Conservation (phyloP, 305 asterid genomes). For the Solanum chacoense region DNA sequence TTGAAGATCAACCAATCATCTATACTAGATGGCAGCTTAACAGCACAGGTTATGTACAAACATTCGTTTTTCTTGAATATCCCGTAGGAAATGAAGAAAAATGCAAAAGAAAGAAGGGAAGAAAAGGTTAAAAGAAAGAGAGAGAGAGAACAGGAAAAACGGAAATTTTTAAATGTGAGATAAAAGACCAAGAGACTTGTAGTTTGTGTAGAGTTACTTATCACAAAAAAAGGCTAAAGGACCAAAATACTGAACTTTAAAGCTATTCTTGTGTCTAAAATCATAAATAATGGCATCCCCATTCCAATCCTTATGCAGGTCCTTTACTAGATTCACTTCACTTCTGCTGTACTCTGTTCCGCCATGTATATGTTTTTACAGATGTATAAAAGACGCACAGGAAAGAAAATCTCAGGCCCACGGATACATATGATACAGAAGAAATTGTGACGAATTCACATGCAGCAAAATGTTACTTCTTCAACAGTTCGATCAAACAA, state of each 20-base stretch:
- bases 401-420: neutral
- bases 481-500: neutral
- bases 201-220: neutral
- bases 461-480: neutral
- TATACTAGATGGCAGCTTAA: neutral
- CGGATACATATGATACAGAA: neutral
- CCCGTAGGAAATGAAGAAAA: neutral
- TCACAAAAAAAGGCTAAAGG: neutral
- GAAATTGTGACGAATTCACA: neutral
- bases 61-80: neutral
- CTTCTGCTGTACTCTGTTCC: neutral
- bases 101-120: neutral
- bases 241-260: neutral
- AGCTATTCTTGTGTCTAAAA: neutral
- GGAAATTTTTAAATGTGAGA: neutral
- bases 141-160: neutral
- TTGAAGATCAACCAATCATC: neutral
- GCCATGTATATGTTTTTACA: neutral
- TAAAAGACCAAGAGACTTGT: neutral
- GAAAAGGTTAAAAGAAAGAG: neutral
- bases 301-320: neutral
- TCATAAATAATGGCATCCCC: neutral
- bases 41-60: neutral
- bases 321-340: neutral
- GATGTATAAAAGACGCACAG: neutral